Base-by-base conservation (phyloP, 2,329 filamentous ascomycete genomes). In the Microdochium trichocladiopsis region DNA sequence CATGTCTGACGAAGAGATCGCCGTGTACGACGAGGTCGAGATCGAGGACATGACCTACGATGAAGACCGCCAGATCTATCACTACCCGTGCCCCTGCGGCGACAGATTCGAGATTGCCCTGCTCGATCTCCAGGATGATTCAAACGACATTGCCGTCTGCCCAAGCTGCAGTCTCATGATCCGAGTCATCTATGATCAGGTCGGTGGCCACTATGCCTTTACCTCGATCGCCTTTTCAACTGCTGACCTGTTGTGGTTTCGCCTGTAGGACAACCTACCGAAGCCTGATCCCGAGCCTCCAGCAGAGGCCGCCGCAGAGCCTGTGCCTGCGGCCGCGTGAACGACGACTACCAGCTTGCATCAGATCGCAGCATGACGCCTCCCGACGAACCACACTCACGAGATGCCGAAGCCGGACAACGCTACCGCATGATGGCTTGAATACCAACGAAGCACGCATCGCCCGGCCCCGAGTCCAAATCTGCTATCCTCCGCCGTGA, bases 11-110 rank as follows among this genome's bases (percentile, higher is more conserved):
- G 73, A 74, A 48, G 68, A 73, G 31, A 70, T 87, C 53, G 84
- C 87, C 60, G 89, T 96, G 68, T 97, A 96, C 76, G 93, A 97
- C 66, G 93, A 96, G 72, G 93, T 97, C 71, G 93, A 97, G 69
- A 96, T 97, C 74, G 93, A 97, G 70, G 94, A 99, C 72, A 95
- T 96, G 91, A 94, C 88, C 63, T 96, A 83, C 69, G 91, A 96
- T 70, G 74, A 84, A 48, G 77, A 79, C 3, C 80, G 91, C 41
- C 87, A 96, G 69, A 86, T 96, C 61, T 99, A 96, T 75, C 88
- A 93, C 72, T 96, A 95, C 69, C 94, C 94, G 14, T 99, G 94
- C 69, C 94, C 94, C 1, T 99, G 94, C 72, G 94, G 94, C 74
- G 94, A 99, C 73, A 83, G 89, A 55, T 99, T 99, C 74, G 89